These are phyloP conservation scores for Pichia sp. DNA, from an alignment of 1,139 yeast species.

Conservation along the genomic window DNA sequence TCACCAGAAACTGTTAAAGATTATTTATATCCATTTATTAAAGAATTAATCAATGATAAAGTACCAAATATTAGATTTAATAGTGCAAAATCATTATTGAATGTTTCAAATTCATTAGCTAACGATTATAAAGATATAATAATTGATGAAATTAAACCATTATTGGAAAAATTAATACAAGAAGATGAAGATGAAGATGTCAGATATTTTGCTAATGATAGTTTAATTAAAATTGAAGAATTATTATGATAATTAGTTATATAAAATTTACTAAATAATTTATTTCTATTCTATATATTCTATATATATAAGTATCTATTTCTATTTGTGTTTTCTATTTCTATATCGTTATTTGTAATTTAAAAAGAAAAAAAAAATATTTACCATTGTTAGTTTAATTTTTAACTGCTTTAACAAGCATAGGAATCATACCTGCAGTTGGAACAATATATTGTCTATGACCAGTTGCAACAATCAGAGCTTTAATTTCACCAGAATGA, in stretches of 20 bases:
- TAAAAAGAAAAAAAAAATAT: background rate
- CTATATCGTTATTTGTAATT: too few relatives aligned
- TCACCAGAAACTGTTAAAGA: constrained; percentile 47
- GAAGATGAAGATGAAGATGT: constrained; percentile 83
- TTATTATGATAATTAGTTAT: constrained; percentile 6
- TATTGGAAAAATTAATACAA: constrained; percentile 54
- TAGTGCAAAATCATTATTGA: constrained; percentile 77
- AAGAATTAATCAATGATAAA: constrained; percentile 63
- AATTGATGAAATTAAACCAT: constrained; percentile 51
- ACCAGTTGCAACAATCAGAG: constrained; percentile 44
- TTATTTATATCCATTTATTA: constrained; percentile 73
- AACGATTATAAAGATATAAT: constrained; percentile 37
- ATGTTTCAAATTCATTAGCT: constrained; percentile 48
- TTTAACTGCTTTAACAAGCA: constrained; percentile 39
- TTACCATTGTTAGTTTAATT: background rate
- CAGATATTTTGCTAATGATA: constrained; percentile 70
- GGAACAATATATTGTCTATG: constrained; percentile 52
- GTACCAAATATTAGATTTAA: constrained; percentile 95
- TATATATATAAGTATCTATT: background rate
- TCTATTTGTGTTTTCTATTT: too few relatives aligned
- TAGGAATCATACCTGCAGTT: constrained; percentile 65
- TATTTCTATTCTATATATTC: background rate
- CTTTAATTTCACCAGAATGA: constrained; percentile 57
- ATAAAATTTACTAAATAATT: background rate
- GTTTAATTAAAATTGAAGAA: constrained; percentile 26